A percentile compares a stretch with the other conserved stretches of the same genome.
These are phyloP conservation scores for Pulveroboletus frians DNA, from an alignment of 768 basidiomycete genomes.

Conservation along the genomic window DNA sequence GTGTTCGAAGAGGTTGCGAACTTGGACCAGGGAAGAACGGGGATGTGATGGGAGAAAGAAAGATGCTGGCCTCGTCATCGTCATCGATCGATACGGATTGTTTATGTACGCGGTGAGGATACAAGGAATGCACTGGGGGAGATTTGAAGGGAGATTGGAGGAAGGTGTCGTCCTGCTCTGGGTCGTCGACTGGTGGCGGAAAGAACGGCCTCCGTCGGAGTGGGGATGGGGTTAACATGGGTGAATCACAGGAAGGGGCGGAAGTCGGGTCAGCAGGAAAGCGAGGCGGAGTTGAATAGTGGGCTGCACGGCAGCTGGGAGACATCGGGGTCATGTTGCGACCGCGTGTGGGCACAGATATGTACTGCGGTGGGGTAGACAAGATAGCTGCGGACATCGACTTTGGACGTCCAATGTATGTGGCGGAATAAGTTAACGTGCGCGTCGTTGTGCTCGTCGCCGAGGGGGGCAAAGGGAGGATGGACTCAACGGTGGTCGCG, in stretches of 20 bases:
- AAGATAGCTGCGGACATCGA: slow-evolving; percentile 24
- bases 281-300: slow-evolving; percentile 33
- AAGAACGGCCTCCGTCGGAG: slow-evolving; percentile 44
- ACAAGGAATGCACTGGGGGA: slow-evolving; percentile 39
- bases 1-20: slow-evolving; percentile 54
- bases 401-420: slow-evolving; percentile 1
- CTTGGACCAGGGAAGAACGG: slow-evolving; percentile 40
- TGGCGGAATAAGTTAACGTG: slow-evolving; percentile 15
- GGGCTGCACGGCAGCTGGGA: slow-evolving; percentile 30
- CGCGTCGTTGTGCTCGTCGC: slow-evolving; percentile 21
- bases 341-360: slow-evolving; percentile 31
- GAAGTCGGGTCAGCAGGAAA: slow-evolving; percentile 17
- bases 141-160: slow-evolving; percentile 49
- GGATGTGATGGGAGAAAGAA: slow-evolving; percentile 46
- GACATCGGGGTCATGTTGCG: slow-evolving; percentile 30
- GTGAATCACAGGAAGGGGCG: slow-evolving; percentile 42
- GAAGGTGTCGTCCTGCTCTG: slow-evolving; percentile 48
- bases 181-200: slow-evolving; percentile 23
- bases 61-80: slow-evolving; percentile 54
- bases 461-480: slow-evolving; percentile 15
- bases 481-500: slow-evolving; percentile 12
- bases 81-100: slow-evolving; percentile 38
- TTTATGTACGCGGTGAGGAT: slow-evolving; percentile 39
- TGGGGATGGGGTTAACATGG: slow-evolving; percentile 64
- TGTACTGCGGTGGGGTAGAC: slow-evolving; percentile 33